Evolutionary conservation across 768 basidiomycete genomes (phyloP).

Genomic region (Tricholoma terreum): DNA sequence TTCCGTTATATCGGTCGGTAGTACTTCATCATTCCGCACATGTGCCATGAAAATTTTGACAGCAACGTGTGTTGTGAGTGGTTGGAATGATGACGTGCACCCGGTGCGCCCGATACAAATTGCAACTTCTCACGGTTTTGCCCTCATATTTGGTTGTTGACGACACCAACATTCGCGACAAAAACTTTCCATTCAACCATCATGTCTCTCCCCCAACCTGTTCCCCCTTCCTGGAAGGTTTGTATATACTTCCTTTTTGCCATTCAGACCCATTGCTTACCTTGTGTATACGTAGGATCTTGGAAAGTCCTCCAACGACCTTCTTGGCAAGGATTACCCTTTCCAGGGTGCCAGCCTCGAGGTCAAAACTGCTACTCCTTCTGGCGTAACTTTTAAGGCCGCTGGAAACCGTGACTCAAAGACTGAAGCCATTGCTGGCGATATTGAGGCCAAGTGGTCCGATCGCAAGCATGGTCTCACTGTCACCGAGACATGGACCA

Average conservation of each 20-base stretch:
- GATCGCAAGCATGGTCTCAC: slow-evolving; percentile 91
- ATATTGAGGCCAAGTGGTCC: slow-evolving; percentile 93
- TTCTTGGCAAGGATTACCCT: slow-evolving; percentile 90
- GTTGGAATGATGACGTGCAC: too few species aligned
- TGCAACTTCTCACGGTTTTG: slow-evolving; percentile 17
- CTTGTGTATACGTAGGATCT: slow-evolving; percentile 61
- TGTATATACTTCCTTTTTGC: slow-evolving; percentile 6
- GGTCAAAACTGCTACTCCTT: slow-evolving; percentile 87
- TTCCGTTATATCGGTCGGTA: too few species aligned
- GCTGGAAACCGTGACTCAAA: slow-evolving; percentile 78
- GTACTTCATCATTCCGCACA: too few species aligned
- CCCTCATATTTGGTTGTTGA: slow-evolving; percentile 18
- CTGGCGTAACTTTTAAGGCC: slow-evolving; percentile 92
- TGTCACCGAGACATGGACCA: slow-evolving; percentile 96
- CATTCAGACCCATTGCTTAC: neutral
- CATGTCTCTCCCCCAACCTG: slow-evolving; percentile 93
- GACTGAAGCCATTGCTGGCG: slow-evolving; percentile 71
- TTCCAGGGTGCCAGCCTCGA: slow-evolving; percentile 71
- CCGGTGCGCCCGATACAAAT: too few species aligned
- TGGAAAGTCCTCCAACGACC: slow-evolving; percentile 96
- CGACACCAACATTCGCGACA: slow-evolving; percentile 5
- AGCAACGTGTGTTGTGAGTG: too few species aligned
- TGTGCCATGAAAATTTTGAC: too few species aligned
- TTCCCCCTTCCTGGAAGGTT: slow-evolving; percentile 97
- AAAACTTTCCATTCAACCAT: slow-evolving; percentile 24